Evolutionary conservation across 306 rosid genomes (phyloP).

Genomic region (Gastrolobium bilobum): DNA sequence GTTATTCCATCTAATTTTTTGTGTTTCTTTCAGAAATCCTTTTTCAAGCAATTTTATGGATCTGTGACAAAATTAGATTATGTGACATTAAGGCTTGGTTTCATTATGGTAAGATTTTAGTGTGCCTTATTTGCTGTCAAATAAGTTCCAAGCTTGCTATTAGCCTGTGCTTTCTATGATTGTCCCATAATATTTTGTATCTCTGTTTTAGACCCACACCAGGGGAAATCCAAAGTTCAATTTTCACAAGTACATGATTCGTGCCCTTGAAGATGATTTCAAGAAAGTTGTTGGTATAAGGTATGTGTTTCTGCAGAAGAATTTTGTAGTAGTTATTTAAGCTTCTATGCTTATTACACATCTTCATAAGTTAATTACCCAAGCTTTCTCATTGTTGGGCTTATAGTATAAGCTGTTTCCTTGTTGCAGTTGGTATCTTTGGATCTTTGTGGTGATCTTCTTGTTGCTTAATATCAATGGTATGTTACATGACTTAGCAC

Average conservation of each 20-base stretch:
- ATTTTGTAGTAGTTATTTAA: neutral
- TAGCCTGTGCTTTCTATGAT: neutral
- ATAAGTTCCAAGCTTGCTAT: neutral
- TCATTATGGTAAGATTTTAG: conserved; percentile 72
- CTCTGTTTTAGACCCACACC: conserved; percentile 76
- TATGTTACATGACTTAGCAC: conserved; percentile 40
- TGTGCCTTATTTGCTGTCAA: neutral
- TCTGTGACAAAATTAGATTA: conserved; percentile 86
- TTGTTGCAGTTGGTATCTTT: conserved; percentile 89
- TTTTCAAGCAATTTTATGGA: conserved; percentile 86
- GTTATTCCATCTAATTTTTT: conserved; percentile 4
- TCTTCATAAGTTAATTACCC: conserved; percentile 6
- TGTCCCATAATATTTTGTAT: neutral
- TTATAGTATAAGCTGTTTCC: conserved; percentile 21
- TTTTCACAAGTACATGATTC: conserved; percentile 89
- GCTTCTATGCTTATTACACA: conserved; percentile 33
- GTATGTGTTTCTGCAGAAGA: conserved; percentile 53
- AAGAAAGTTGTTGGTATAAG: conserved; percentile 92
- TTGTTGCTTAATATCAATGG: conserved; percentile 82
- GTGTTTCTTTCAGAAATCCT: conserved; percentile 69
- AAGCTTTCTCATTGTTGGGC: neutral
- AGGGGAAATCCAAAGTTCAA: conserved; percentile 76
- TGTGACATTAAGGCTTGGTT: conserved; percentile 80
- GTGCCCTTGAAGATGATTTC: conserved; percentile 94
- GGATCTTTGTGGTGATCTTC: conserved; percentile 88